phyloP scores from a whole-genome alignment of 768 basidiomycete species.

The Tricholoma bakamatsutake region DNA sequence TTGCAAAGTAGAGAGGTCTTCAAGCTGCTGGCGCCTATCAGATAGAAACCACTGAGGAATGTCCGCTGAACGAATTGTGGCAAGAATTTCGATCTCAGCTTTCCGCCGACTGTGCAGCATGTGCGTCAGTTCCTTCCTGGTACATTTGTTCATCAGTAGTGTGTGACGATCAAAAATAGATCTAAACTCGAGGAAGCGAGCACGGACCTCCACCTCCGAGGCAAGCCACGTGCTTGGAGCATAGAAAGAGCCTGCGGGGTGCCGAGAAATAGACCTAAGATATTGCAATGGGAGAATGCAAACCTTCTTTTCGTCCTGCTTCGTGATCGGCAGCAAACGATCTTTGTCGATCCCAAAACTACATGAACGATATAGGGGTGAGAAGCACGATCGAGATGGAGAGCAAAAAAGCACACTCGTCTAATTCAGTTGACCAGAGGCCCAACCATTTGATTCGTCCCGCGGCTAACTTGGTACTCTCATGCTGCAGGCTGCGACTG shows the following conservation, averaged over 20 bases:
- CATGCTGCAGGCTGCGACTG: conserved; percentile 63
- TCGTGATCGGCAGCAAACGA: conserved; percentile 60
- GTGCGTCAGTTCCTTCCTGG: conserved; percentile 72
- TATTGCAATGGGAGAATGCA: not conserved
- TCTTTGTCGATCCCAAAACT: conserved; percentile 61
- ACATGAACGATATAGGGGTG: not conserved
- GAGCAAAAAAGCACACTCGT: conserved; percentile 36
- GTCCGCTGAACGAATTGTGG: conserved; percentile 10
- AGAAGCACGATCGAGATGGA: not conserved
- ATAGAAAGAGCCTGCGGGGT: conserved; percentile 53
- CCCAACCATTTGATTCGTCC: conserved; percentile 77
- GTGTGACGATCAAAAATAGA: not conserved
- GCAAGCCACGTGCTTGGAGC: conserved; percentile 45
- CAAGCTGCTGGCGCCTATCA: not conserved
- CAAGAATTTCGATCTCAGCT: conserved; percentile 85
- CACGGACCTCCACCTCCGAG: conserved; percentile 61
- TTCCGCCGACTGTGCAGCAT: conserved; percentile 83
- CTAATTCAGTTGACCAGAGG: conserved; percentile 62
- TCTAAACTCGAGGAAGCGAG: conserved; percentile 1
- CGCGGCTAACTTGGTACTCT: conserved; percentile 63
- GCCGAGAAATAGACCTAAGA: not conserved
- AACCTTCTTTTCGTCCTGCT: conserved; percentile 73
- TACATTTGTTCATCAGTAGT: not conserved
- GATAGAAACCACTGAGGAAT: not conserved
- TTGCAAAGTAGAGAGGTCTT: not conserved